Conservation (phyloP, 495 filamentous ascomycete genomes). For the Aspergillus mulundensis region DNA sequence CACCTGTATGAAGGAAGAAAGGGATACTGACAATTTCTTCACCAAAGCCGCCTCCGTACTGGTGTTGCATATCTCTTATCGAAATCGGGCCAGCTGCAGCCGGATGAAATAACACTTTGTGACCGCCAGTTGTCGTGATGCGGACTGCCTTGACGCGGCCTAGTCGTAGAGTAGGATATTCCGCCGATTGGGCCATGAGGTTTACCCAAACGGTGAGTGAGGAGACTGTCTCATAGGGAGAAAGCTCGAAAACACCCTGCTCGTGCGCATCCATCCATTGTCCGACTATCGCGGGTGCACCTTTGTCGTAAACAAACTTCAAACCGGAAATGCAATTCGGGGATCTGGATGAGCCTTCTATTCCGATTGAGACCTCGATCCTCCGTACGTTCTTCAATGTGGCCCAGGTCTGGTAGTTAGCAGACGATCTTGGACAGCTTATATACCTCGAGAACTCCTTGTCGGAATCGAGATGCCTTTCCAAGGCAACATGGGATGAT, state of each 20-base stretch:
- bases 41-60: conserved; percentile 1
- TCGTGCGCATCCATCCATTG: conserved; percentile 16
- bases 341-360: conserved; percentile 10
- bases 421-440: neutral
- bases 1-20: neutral
- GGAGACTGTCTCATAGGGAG: conserved; percentile 6
- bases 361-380: conserved; percentile 15
- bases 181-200: neutral
- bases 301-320: conserved; percentile 14
- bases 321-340: conserved; percentile 14
- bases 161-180: neutral
- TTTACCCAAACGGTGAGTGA: conserved; percentile 11
- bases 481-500: neutral
- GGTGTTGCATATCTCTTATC: neutral
- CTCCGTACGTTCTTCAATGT: conserved; percentile 16
- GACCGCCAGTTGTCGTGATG: conserved; percentile 11
- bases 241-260: conserved; percentile 10
- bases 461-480: neutral
- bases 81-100: conserved; percentile 1
- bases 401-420: conserved; percentile 18
- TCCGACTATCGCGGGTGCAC: conserved; percentile 12
- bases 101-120: conserved; percentile 9
- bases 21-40: conserved; percentile 5
- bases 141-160: conserved; percentile 10
- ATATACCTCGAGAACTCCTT: conserved; percentile 12